Base-by-base conservation (phyloP, 441 rosid genomes). In the Erodium texanum region DNA sequence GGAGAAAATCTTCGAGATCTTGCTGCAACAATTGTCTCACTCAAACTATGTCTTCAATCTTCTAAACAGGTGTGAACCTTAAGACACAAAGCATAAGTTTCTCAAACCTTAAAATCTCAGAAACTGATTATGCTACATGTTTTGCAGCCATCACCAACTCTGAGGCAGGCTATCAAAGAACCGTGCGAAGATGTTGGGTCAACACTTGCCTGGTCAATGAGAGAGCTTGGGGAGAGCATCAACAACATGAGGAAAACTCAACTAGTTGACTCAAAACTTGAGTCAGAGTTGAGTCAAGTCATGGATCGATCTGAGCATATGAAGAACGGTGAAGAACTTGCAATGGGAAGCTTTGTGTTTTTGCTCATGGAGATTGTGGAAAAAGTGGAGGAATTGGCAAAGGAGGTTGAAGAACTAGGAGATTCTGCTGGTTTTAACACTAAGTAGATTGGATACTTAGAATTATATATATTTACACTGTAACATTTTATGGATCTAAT, bases 191-290 rank as follows among this genome's bases (percentile, higher is more conserved):
- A 41, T 19, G 73, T 67, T 0, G 83, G 81, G 45, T 63, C 80
- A 64, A 70, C 83, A 9, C 73, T 88, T 18, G 73, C 81, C 2
- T 73, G 80, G 84, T 74, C 75, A 3, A 70, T 88, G 14, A 77
- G 80, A 71, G 88, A 85, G 72, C 75, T 88, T 6, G 88, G 89
- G 59, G 85, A 79, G 22, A 82, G 87, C 86, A 69, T 88, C 1
- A 64, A 6, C 65, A 74, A 62, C 20, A 88, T 79, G 89, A 83
- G 70, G 52, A 83, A 70, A 72, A 81, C 82, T 73, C 70, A 76
- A 22, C 11, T 78, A 8, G 80, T 66, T 20, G 70, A 3, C 72
- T 83, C 85, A 2, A 73, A 80, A 70, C 62, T 88, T 77, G 83
- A 83, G 75, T 75, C 81, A 48, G 88, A 83, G 68, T 73, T 86